Percentiles rank a stretch among this genome's conserved stretches.
Conservation (phyloP, 257 asterid genomes). For the Scutellaria minor region DNA sequence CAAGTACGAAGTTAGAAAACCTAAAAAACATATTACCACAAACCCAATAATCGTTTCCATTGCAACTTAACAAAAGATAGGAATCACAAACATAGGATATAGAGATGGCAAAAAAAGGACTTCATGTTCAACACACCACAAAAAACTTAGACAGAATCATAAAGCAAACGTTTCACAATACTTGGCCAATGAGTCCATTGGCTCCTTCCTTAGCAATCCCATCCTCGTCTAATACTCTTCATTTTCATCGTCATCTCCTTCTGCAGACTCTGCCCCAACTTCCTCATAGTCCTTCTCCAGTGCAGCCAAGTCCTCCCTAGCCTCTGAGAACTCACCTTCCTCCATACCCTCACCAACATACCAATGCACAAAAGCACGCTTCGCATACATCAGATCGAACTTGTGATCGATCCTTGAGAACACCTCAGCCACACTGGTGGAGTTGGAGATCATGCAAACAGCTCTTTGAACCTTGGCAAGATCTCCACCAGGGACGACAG, state of each 20-base stretch:
- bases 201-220: background rate
- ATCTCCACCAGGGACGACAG: constrained; percentile 96
- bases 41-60: no score
- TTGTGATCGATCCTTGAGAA: constrained; percentile 93
- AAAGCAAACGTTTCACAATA: background rate
- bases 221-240: constrained; percentile 53
- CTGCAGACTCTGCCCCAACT: constrained; percentile 91
- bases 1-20: no score
- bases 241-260: constrained; percentile 83
- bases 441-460: constrained; percentile 95
- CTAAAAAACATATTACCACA: no score
- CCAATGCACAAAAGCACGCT: constrained; percentile 97
- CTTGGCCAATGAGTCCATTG: constrained; percentile 47
- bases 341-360: constrained; percentile 99
- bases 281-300: constrained; percentile 97
- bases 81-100: background rate
- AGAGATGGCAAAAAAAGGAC: background rate
- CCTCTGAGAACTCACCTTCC: constrained; percentile 96
- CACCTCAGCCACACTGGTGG: constrained; percentile 96
- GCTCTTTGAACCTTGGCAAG: constrained; percentile 98
- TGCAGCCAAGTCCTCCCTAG: constrained; percentile 97
- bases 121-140: background rate
- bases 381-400: constrained; percentile 90
- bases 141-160: background rate
- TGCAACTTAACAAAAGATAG: no score